Evolutionary conservation across 2,329 filamentous ascomycete genomes (phyloP), one percentile per base, ranked within the genome.

Genomic region (Rachicladosporium sp.): DNA sequence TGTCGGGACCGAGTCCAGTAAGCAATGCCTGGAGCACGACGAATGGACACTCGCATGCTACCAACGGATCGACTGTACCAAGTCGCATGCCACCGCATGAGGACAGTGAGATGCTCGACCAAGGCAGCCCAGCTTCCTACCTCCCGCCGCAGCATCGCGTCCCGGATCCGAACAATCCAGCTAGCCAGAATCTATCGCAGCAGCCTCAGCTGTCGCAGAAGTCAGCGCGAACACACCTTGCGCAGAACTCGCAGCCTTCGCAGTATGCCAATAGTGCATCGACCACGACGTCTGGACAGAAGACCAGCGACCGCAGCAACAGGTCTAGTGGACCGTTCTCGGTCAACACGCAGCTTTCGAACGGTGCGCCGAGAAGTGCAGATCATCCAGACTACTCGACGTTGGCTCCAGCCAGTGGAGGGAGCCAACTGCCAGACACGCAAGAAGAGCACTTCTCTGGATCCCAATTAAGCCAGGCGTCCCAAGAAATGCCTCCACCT

Each of bases 221-320:
- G 33, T 81, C 79, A 19, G 70, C 66, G 5, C 69, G 74, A 49
- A 78, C 74, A 2, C 73, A 72, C 13, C 69, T 79, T 62, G 67
- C 68, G 6, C 67, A 68, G 9, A 70, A 72, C 42, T 74, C 74
- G 27, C 69, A 77, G 53, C 64, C 69, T 10, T 65, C 66, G 13
- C 73, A 79, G 73, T 79, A 77, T 43, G 65, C 79, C 38, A 95
- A 96, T 52, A 87, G 93, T 53, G 89, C 87, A 2, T 93, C 87
- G 2, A 93, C 88, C 1, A 94, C 88, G 1, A 78, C 78, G 13
- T 81, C 76, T 3, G 76, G 78, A n/a, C 91, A 93, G 62, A 78
- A 76, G 58, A 88, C 83, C 2, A 86, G 81, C 3, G 65, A 67
- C 10, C 66, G 65, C 38, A 79, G 55, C 40, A 43, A 46, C 23